Evolutionary conservation across 2,329 filamentous ascomycete species (phyloP).

Genomic region (Penicillium sp.): DNA sequence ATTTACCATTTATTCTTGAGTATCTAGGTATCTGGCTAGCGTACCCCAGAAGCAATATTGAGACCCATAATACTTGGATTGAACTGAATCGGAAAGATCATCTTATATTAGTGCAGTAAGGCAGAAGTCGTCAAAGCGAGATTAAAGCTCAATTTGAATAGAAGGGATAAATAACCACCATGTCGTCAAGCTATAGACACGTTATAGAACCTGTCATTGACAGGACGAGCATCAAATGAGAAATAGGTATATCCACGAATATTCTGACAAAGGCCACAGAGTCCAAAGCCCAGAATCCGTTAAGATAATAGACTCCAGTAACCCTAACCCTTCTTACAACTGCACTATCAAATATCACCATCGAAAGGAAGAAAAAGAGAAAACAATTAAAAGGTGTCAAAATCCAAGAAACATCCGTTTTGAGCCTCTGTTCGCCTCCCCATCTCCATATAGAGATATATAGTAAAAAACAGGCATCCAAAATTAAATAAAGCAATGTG

Average conservation of each 20-base stretch:
- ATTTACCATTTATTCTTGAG: neutral
- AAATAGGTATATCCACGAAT: neutral
- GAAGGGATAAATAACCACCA: neutral
- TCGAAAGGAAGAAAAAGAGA: neutral
- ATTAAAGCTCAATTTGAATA: neutral
- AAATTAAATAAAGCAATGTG: slow-evolving; percentile 9
- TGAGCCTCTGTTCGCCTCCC: slow-evolving; percentile 12
- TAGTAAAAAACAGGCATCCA: slow-evolving; percentile 12
- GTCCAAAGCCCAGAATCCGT: neutral
- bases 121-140: no score
- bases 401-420: slow-evolving; percentile 13
- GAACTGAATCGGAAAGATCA: neutral
- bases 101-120: no score
- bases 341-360: neutral
- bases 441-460: neutral
- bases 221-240: neutral
- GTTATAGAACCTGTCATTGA: neutral
- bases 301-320: neutral
- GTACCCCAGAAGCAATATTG: neutral
- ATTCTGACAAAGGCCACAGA: neutral
- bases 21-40: neutral
- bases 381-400: slow-evolving; percentile 2
- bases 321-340: slow-evolving; percentile 1
- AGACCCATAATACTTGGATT: neutral
- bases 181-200: neutral